Evolutionary conservation across 164 flowering plant genomes (phyloP).

Genomic region (Sextonia rubra): DNA sequence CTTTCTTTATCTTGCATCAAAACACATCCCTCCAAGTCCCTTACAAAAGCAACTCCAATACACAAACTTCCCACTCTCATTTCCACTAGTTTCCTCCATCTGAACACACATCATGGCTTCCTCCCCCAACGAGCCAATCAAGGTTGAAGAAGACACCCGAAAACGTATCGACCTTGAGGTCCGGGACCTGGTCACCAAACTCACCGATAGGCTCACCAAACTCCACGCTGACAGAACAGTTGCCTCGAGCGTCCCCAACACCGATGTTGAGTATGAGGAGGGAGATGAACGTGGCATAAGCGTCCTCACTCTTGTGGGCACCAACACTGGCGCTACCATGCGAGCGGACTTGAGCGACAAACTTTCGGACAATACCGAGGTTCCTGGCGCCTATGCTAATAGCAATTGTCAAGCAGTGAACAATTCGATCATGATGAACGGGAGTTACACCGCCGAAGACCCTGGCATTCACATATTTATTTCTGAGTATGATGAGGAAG

Average conservation of each 20-base stretch:
- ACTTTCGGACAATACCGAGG: conserved; percentile 24
- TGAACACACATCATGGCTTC: conserved; percentile 14
- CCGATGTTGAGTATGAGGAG: conserved; percentile 4
- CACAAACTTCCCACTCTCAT: not conserved
- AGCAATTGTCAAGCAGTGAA: conserved; percentile 81
- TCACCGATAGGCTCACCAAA: conserved; percentile 34
- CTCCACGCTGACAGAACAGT: conserved; percentile 33
- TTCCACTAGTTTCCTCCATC: not conserved
- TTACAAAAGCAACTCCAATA: not conserved
- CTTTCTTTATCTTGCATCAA: not conserved
- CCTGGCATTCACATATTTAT: conserved; percentile 81
- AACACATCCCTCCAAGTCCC: not conserved
- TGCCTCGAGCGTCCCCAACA: conserved; percentile 11
- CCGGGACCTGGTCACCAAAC: conserved; percentile 45
- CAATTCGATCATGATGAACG: conserved; percentile 72
- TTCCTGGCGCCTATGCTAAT: conserved; percentile 46
- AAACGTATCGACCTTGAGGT: conserved; percentile 38
- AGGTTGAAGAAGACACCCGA: conserved; percentile 24
- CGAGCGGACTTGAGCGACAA: conserved; percentile 36
- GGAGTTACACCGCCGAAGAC: conserved; percentile 55
- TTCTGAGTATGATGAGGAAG: conserved; percentile 24
- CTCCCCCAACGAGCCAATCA: conserved; percentile 13
- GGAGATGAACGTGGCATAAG: conserved; percentile 37
- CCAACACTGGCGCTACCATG: conserved; percentile 69
- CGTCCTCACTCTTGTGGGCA: conserved; percentile 69